Evolutionary conservation across 768 basidiomycete genomes (phyloP).

Genomic region (Russula earlei): DNA sequence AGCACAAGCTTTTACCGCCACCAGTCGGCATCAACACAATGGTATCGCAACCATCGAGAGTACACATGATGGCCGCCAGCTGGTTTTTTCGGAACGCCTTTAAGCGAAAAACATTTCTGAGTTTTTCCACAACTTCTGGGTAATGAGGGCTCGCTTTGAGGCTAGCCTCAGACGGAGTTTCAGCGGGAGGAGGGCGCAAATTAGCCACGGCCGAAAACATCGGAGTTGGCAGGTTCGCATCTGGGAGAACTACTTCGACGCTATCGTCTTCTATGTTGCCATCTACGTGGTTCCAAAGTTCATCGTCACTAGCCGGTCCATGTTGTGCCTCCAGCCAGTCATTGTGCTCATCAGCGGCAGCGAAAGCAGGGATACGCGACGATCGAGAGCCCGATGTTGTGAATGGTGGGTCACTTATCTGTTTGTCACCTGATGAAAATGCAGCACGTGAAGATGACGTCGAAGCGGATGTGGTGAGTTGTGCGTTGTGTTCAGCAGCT

Average conservation of each 20-base stretch:
- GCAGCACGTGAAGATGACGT: neutral
- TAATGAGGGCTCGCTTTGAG: constrained; percentile 27
- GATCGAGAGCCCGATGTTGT: neutral
- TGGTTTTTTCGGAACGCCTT: constrained; percentile 72
- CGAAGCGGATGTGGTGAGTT: neutral
- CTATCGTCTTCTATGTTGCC: constrained; percentile 24
- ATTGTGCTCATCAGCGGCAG: neutral
- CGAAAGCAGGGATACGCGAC: neutral
- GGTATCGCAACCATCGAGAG: constrained; percentile 73
- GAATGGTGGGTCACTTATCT: neutral
- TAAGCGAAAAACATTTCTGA: constrained; percentile 55
- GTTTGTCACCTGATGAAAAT: neutral
- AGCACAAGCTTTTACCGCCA: constrained; percentile 84
- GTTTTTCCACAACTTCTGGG: constrained; percentile 43
- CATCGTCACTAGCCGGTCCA: constrained; percentile 33
- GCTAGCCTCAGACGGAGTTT: constrained; percentile 1
- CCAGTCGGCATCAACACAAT: constrained; percentile 97
- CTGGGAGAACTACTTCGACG: constrained; percentile 8
- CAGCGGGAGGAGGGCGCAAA: constrained; percentile 1
- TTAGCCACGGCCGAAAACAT: neutral
- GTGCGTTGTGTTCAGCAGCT: neutral
- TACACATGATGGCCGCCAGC: constrained; percentile 73
- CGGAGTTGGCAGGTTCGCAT: constrained; percentile 2
- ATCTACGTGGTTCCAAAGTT: constrained; percentile 39
- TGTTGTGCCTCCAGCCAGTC: neutral